A percentile compares a stretch with the other conserved stretches of the same genome.
phyloP scores from a whole-genome alignment of 2,329 filamentous ascomycete species.

The Aspergillus fischeri region DNA sequence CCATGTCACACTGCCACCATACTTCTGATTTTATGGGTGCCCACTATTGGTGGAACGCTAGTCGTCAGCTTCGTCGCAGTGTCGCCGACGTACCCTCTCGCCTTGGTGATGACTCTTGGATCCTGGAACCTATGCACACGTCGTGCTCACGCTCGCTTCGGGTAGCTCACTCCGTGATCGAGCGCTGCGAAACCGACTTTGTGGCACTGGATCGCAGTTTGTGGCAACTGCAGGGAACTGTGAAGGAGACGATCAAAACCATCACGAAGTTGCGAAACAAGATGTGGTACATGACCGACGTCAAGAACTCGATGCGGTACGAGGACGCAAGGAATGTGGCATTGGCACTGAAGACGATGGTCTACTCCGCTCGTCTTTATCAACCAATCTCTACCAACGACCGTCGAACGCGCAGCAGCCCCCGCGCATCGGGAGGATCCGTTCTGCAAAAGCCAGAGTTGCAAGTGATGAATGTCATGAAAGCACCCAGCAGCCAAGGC shows the following conservation, averaged over 20 bases:
- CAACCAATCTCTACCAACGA: slow-evolving; percentile 24
- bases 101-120: slow-evolving; percentile 63
- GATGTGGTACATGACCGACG: slow-evolving; percentile 98
- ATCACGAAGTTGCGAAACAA: slow-evolving; percentile 80
- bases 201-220: slow-evolving; percentile 80
- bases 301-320: slow-evolving; percentile 83
- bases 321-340: slow-evolving; percentile 83
- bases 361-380: slow-evolving; percentile 44
- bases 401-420: slow-evolving; percentile 35
- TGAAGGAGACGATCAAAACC: slow-evolving; percentile 70
- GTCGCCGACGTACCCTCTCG: slow-evolving; percentile 48
- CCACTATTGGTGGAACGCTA: slow-evolving; percentile 79
- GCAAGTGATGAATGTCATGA: slow-evolving; percentile 82
- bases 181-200: slow-evolving; percentile 45
- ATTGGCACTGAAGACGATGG: slow-evolving; percentile 87
- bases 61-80: slow-evolving; percentile 66
- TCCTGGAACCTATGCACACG: slow-evolving; percentile 65
- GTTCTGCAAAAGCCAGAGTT: slow-evolving; percentile 77
- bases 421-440: slow-evolving; percentile 48
- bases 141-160: slow-evolving; percentile 43
- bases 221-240: slow-evolving; percentile 68
- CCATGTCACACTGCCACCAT: slow-evolving; percentile 70
- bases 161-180: slow-evolving; percentile 30
- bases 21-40: slow-evolving; percentile 79
- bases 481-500: slow-evolving; percentile 75